Evolutionary conservation across 768 basidiomycete genomes (phyloP).

Genomic region (Phanerochaete sordida): DNA sequence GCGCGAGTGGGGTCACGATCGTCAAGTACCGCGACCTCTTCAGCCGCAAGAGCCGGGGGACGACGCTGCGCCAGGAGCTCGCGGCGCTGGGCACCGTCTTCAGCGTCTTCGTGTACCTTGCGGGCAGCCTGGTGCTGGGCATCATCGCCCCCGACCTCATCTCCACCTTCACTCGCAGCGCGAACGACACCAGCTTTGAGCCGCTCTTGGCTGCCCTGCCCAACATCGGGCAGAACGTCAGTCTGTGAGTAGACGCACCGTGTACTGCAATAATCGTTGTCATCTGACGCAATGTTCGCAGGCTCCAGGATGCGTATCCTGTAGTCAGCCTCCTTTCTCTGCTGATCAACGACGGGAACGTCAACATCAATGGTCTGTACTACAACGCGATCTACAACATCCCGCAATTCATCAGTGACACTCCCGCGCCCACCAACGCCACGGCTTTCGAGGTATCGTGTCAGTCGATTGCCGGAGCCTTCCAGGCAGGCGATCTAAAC

Average conservation of each 20-base stretch:
- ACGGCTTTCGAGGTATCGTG: background rate
- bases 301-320: background rate
- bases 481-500: background rate
- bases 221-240: background rate
- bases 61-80: background rate
- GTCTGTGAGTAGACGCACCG: background rate
- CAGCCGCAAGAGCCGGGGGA: background rate
- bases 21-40: background rate
- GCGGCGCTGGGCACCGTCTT: background rate
- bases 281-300: background rate
- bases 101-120: background rate
- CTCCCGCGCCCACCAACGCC: background rate
- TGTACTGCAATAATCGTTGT: background rate
- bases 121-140: background rate
- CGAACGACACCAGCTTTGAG: background rate
- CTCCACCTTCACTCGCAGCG: background rate
- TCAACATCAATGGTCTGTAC: background rate
- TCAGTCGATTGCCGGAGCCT: background rate
- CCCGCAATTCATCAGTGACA: background rate
- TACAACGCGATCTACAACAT: slow-evolving; percentile 1
- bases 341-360: background rate
- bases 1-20: background rate
- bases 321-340: background rate
- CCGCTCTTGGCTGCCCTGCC: background rate
- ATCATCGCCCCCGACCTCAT: slow-evolving; percentile 1